Conservation (phyloP, 1,139 yeast species). For the Dujonia santamariae region DNA sequence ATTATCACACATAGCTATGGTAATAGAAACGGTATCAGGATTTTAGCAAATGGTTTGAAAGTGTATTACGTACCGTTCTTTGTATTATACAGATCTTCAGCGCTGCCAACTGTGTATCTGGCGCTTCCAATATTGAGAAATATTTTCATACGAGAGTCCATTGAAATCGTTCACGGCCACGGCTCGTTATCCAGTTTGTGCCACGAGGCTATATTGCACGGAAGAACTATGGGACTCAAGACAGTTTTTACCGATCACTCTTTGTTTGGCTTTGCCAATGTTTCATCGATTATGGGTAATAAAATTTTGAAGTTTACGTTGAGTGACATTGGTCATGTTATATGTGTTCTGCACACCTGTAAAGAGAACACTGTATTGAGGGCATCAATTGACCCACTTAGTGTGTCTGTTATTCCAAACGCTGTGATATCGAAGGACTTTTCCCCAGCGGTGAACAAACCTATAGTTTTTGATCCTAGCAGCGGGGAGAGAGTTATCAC, state of each 20-base stretch:
- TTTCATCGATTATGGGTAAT: conserved; percentile 81
- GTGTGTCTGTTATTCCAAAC: conserved; percentile 90
- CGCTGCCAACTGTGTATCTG: conserved; percentile 86
- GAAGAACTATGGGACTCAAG: conserved; percentile 85
- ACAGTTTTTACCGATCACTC: conserved; percentile 97
- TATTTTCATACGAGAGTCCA: conserved; percentile 78
- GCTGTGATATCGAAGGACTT: conserved; percentile 89
- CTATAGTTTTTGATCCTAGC: too few species aligned
- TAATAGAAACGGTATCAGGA: conserved; percentile 75
- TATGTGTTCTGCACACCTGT: conserved; percentile 95
- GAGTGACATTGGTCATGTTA: conserved; percentile 86
- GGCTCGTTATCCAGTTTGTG: conserved; percentile 85
- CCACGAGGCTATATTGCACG: conserved; percentile 88
- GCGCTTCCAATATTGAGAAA: conserved; percentile 83
- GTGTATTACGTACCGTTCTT: conserved; percentile 87
- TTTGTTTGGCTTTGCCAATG: conserved; percentile 87
- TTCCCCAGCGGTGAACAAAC: conserved; percentile 38
- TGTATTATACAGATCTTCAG: conserved; percentile 75
- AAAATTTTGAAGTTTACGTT: conserved; percentile 80
- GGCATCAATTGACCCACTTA: conserved; percentile 74
- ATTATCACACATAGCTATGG: conserved; percentile 89
- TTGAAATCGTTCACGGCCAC: conserved; percentile 93
- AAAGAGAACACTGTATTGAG: conserved; percentile 92
- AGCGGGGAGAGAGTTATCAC: conserved; percentile 46
- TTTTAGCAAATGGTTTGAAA: conserved; percentile 83